Conservation (phyloP, 225 moss, liverwort and hornwort genomes). For the Straminergon stramineum region DNA sequence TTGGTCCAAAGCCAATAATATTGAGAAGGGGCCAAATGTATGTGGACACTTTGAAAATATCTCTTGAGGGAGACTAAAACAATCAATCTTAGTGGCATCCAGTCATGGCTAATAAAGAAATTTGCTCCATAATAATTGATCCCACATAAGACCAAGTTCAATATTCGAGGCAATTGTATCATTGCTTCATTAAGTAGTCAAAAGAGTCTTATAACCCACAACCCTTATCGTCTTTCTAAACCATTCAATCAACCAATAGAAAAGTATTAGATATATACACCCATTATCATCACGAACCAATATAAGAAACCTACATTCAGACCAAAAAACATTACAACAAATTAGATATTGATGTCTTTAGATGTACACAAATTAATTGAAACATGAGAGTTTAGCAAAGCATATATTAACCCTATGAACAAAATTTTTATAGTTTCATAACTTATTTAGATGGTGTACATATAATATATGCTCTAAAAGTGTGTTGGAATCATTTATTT, state of each 20-base stretch:
- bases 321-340: background rate
- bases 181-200: rapidly evolving
- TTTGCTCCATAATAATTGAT: background rate
- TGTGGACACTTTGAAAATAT: background rate
- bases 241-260: background rate
- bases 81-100: rapidly evolving
- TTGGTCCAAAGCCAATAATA: background rate
- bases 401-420: background rate
- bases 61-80: background rate
- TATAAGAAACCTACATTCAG: rapidly evolving
- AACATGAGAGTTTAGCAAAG: background rate
- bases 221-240: background rate
- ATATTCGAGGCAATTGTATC: rapidly evolving
- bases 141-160: background rate
- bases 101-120: background rate
- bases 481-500: background rate
- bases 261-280: background rate
- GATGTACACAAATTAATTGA: background rate
- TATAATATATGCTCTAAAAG: background rate
- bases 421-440: background rate
- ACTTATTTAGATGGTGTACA: background rate
- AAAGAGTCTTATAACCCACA: too few species aligned
- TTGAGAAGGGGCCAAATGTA: background rate
- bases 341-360: background rate
- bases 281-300: background rate